phyloP scores from a whole-genome alignment of 345 rosid species.

The Populus euphratica region DNA sequence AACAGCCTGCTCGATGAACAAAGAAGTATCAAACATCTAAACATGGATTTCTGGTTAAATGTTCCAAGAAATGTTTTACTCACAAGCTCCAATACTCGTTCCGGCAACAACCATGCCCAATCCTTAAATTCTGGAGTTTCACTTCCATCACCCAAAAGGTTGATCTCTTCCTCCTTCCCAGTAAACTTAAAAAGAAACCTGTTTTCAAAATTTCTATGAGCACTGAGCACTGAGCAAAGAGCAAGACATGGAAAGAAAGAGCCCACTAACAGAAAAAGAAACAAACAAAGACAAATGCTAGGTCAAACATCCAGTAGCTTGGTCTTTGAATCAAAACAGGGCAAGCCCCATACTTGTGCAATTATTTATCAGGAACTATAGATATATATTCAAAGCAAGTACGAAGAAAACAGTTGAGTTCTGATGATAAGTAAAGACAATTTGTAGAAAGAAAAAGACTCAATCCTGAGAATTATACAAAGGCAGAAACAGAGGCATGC shows the following conservation, averaged over 20 bases:
- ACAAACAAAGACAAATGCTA: not conserved
- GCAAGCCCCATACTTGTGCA: not conserved
- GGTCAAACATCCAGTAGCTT: not conserved
- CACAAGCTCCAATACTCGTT: constrained; percentile 55
- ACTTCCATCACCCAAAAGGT: constrained; percentile 67
- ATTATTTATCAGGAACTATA: not conserved
- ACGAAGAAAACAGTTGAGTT: not conserved
- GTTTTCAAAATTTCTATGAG: not conserved
- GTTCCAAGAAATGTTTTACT: constrained; percentile 13
- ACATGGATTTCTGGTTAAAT: no score
- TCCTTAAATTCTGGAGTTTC: constrained; percentile 65
- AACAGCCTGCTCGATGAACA: constrained; percentile 39
- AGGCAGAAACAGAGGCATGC: not conserved
- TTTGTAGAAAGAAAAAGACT: no score
- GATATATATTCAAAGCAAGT: not conserved
- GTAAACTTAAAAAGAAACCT: constrained; percentile 80
- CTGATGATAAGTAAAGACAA: not conserved
- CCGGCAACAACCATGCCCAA: constrained; percentile 70
- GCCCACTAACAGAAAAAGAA: not conserved
- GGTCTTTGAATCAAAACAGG: not conserved
- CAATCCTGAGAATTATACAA: not conserved
- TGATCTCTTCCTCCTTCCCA: constrained; percentile 72
- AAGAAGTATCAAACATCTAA: not conserved
- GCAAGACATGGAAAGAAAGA: no score
- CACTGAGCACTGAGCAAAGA: not conserved